These are phyloP conservation scores for Entomortierella lignicola DNA, from an alignment of 192 early-diverging fungal species.

Conservation along the genomic window DNA sequence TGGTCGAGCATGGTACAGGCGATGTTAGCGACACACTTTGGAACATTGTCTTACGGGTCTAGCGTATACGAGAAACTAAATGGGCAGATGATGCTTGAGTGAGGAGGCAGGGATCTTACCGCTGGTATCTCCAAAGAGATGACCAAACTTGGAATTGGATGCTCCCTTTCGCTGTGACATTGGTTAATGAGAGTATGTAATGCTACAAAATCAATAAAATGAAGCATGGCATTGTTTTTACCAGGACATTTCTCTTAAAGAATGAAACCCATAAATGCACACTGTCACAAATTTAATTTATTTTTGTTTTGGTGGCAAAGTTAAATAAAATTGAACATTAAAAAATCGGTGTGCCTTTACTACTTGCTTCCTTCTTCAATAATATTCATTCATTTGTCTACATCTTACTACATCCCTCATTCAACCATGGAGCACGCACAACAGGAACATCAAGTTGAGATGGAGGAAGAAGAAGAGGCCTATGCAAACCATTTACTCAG, in stretches of 20 bases:
- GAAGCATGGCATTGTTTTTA: neutral
- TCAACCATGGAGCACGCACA: conserved; percentile 34
- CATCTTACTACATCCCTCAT: neutral
- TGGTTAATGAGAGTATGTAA: neutral
- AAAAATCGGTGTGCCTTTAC: neutral
- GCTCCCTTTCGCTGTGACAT: conserved; percentile 39
- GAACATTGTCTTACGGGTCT: neutral
- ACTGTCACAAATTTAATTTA: too few relatives aligned
- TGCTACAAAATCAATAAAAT: neutral
- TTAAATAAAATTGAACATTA: neutral
- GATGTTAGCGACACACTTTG: neutral
- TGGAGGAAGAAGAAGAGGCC: conserved; percentile 39
- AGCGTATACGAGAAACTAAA: neutral
- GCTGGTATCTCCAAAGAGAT: conserved; percentile 49
- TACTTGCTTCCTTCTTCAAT: neutral
- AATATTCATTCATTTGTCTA: neutral
- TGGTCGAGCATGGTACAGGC: neutral
- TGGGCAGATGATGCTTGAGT: neutral
- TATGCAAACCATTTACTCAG: conserved; percentile 35
- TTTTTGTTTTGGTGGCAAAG: conserved; percentile 13
- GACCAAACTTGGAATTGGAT: conserved; percentile 51
- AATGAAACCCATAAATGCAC: neutral
- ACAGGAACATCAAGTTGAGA: conserved; percentile 26
- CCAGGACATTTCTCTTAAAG: neutral
- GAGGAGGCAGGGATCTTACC: conserved; percentile 9